Evolutionary conservation across 805 yeast genomes (phyloP).

Genomic region (Kazachstania taianensis): DNA sequence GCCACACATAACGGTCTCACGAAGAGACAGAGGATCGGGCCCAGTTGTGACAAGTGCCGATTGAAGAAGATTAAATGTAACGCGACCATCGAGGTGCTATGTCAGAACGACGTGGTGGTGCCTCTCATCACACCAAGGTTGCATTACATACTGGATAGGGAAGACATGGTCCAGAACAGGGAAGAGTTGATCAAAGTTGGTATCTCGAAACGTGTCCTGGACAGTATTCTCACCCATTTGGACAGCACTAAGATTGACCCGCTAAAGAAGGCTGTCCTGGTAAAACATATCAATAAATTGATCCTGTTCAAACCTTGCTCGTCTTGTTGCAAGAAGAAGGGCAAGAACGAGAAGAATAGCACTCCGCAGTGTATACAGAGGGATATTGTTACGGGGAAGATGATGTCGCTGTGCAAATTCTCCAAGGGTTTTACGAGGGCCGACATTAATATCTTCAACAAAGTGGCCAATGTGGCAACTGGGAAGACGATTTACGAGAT

Average conservation of each 20-base stretch:
- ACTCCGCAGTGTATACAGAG: too few relatives aligned
- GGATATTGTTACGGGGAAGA: not conserved
- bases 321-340: slow-evolving; percentile 34
- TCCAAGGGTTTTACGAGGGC: slow-evolving; percentile 43
- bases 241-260: not conserved
- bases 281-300: slow-evolving; percentile 27
- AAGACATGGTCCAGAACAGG: slow-evolving; percentile 8
- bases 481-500: slow-evolving; percentile 13
- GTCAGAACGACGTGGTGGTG: slow-evolving; percentile 18
- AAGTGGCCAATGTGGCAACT: slow-evolving; percentile 9
- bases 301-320: slow-evolving; percentile 47
- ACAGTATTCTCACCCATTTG: not conserved
- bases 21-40: slow-evolving; percentile 59
- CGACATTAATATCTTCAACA: slow-evolving; percentile 18
- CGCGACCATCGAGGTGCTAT: slow-evolving; percentile 45
- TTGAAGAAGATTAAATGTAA: slow-evolving; percentile 67
- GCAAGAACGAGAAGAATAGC: not conserved
- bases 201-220: slow-evolving; percentile 1
- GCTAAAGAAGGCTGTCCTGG: slow-evolving; percentile 5
- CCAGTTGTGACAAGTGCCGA: slow-evolving; percentile 66
- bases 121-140: slow-evolving; percentile 12
- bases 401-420: slow-evolving; percentile 35
- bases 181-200: not conserved
- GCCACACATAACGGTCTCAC: too few relatives aligned
- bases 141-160: slow-evolving; percentile 15